Conservation (phyloP, 2,329 filamentous ascomycete species). For the Ceratocystis cubensis region DNA sequence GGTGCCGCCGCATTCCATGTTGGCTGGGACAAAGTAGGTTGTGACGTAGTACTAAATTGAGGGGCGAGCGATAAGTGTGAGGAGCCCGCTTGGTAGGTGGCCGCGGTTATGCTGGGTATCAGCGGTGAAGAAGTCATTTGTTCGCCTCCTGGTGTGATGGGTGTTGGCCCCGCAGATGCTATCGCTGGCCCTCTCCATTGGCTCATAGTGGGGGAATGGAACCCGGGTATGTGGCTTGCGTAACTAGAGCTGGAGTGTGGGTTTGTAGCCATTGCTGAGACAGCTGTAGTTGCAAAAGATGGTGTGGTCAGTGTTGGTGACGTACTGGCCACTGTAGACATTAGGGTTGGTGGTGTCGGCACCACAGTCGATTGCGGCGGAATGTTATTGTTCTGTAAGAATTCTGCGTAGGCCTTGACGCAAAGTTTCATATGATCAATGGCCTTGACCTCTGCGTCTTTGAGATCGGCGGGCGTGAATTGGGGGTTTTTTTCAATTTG, state of each 20-base stretch:
- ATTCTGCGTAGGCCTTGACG: neutral
- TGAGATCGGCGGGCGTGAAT: neutral
- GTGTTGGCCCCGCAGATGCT: no score
- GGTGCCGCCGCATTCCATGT: neutral
- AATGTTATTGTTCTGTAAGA: neutral
- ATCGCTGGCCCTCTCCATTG: no score
- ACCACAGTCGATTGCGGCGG: neutral
- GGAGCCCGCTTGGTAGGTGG: no score
- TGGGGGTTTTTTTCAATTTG: neutral
- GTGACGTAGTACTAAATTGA: neutral
- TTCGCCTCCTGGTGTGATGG: no score
- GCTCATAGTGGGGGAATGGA: no score
- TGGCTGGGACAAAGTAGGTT: neutral
- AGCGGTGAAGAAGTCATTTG: no score
- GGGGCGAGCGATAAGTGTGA: neutral
- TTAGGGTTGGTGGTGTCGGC: neutral
- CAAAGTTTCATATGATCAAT: neutral
- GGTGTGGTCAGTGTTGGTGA: neutral
- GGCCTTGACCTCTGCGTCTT: neutral
- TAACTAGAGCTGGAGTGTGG: neutral
- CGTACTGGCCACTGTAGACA: neutral
- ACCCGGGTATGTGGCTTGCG: no score
- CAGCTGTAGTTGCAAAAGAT: neutral
- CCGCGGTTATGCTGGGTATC: no score
- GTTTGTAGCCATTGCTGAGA: neutral